Evolutionary conservation across 352 stramenopile genomes (phyloP).

Genomic region (Pythium folliculosum): DNA sequence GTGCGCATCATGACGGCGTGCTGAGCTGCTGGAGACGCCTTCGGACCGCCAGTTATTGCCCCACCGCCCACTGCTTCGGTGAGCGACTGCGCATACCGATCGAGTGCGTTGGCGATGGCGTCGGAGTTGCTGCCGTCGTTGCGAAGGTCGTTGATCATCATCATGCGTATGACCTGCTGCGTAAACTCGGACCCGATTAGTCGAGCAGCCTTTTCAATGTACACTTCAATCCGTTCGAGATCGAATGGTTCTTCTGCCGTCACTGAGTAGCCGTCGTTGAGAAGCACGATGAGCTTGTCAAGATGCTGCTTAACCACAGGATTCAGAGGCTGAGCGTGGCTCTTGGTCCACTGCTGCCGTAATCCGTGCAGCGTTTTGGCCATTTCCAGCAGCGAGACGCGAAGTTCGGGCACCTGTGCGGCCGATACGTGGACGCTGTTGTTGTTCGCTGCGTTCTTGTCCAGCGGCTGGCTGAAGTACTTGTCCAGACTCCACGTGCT

Average conservation of each 20-base stretch:
- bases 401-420: constrained; percentile 62
- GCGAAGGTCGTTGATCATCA: constrained; percentile 24
- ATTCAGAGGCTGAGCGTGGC: constrained; percentile 42
- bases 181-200: constrained; percentile 69
- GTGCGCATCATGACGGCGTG: constrained; percentile 19
- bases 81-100: constrained; percentile 59
- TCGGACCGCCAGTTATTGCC: not conserved
- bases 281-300: constrained; percentile 62
- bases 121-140: constrained; percentile 17
- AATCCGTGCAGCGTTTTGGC: constrained; percentile 71
- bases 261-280: constrained; percentile 72
- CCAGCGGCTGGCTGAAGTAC: constrained; percentile 23
- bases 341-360: constrained; percentile 63
- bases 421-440: constrained; percentile 5
- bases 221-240: constrained; percentile 34
- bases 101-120: constrained; percentile 32
- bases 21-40: constrained; percentile 26
- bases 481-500: constrained; percentile 31
- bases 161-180: constrained; percentile 55
- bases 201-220: constrained; percentile 61
- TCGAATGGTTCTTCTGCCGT: constrained; percentile 65
- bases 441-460: constrained; percentile 26
- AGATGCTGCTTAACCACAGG: constrained; percentile 63
- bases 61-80: constrained; percentile 37
- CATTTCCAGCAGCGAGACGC: constrained; percentile 71